Conservation (phyloP, 2,329 filamentous ascomycete species). For the Chalaropsis ovoidea region DNA sequence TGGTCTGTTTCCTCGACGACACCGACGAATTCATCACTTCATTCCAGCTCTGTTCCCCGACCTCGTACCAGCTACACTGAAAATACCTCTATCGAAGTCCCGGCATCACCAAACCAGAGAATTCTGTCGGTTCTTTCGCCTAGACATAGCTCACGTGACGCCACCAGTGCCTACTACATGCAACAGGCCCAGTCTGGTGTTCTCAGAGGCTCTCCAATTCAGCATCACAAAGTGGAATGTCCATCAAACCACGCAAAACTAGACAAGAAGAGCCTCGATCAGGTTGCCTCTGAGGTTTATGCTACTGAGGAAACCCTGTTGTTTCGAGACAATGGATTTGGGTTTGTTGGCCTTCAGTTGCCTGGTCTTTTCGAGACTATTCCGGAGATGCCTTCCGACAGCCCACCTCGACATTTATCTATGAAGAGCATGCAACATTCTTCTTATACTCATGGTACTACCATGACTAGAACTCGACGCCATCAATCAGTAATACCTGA, state of each 20-base stretch:
- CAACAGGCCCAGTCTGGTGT: constrained; percentile 20
- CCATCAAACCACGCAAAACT: background rate
- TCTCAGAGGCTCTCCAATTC: constrained; percentile 16
- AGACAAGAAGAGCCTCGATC: constrained; percentile 16
- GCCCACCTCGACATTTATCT: constrained; percentile 21
- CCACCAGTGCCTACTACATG: constrained; percentile 25
- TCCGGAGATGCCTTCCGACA: constrained; percentile 24
- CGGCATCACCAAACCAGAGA: constrained; percentile 19
- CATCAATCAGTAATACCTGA: constrained; percentile 7
- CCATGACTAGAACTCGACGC: background rate
- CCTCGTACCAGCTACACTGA: constrained; percentile 38
- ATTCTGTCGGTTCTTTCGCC: constrained; percentile 27
- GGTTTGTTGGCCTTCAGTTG: constrained; percentile 31
- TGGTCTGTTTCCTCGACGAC: constrained; percentile 39
- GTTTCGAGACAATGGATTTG: constrained; percentile 34
- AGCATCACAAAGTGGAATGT: background rate
- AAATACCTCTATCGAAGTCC: constrained; percentile 38
- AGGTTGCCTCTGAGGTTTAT: constrained; percentile 21
- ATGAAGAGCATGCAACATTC: constrained; percentile 2
- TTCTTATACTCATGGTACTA: background rate
- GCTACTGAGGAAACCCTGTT: constrained; percentile 33
- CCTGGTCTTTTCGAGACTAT: constrained; percentile 30
- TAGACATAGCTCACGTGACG: constrained; percentile 25
- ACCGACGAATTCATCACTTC: constrained; percentile 35
- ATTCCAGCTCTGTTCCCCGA: constrained; percentile 35